These are phyloP conservation scores for Aspergillus homomorphus DNA, from an alignment of 495 filamentous ascomycete genomes.

Conservation along the genomic window DNA sequence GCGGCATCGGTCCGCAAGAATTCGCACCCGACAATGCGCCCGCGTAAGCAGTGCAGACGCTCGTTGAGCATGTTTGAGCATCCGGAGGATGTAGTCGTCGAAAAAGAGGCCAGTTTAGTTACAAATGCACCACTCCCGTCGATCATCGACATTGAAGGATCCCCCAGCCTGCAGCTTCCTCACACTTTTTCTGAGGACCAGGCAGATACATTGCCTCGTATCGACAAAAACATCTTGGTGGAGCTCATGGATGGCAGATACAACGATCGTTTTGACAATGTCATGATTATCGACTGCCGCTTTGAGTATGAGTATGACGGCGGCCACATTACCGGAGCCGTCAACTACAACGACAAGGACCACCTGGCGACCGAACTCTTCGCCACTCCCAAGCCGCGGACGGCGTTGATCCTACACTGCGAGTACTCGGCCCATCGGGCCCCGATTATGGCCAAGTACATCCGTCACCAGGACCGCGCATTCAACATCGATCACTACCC, in stretches of 20 bases:
- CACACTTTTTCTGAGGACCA: conserved; percentile 80
- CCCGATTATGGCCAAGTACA: conserved; percentile 80
- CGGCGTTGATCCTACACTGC: conserved; percentile 90
- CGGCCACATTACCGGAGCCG: conserved; percentile 86
- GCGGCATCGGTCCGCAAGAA: conserved; percentile 65
- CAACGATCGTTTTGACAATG: conserved; percentile 66
- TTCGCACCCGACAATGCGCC: conserved; percentile 68
- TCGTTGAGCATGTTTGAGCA: conserved; percentile 97
- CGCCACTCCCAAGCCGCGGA: conserved; percentile 59
- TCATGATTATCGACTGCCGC: conserved; percentile 88
- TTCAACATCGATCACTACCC: conserved; percentile 83
- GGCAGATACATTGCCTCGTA: conserved; percentile 81
- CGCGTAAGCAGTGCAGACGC: conserved; percentile 82
- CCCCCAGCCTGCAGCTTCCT: conserved; percentile 70
- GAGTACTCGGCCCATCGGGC: conserved; percentile 97
- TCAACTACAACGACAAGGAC: conserved; percentile 97
- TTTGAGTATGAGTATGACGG: conserved; percentile 99
- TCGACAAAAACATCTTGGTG: conserved; percentile 73
- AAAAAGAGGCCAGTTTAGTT: conserved; percentile 54
- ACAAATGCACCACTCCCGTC: conserved; percentile 60
- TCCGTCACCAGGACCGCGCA: conserved; percentile 82
- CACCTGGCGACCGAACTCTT: conserved; percentile 76
- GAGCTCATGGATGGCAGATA: conserved; percentile 86
- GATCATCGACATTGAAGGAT: conserved; percentile 72
- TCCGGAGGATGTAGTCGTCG: conserved; percentile 79